phyloP scores from a whole-genome alignment of 2,329 filamentous ascomycete genomes.

The Calonectria pauciramosa region DNA sequence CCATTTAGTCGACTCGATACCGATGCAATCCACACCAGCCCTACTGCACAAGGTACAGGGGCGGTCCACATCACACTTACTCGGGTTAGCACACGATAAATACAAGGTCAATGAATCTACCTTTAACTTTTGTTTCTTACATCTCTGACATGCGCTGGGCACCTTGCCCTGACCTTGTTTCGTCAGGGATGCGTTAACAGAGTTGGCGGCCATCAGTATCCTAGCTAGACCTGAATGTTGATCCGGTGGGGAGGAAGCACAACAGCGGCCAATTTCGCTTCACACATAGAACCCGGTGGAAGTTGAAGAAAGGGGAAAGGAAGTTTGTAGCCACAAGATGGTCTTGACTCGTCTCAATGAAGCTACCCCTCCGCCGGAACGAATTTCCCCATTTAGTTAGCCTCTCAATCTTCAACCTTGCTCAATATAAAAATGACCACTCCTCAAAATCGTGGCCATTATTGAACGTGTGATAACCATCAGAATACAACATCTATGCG shows the following conservation, averaged over 20 bases:
- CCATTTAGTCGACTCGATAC: neutral
- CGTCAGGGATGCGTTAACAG: neutral
- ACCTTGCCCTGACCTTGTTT: constrained; percentile 5
- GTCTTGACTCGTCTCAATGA: neutral
- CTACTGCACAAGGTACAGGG: constrained; percentile 15
- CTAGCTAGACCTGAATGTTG: neutral
- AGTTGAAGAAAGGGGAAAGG: neutral
- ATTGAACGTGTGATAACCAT: neutral
- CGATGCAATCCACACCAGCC: neutral
- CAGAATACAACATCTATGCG: neutral
- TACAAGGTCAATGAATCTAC: neutral
- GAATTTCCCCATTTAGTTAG: neutral
- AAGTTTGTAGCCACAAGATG: neutral
- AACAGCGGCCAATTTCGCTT: neutral
- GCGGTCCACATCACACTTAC: constrained; percentile 12
- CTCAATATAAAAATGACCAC: neutral
- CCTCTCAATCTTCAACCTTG: neutral
- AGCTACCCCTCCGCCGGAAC: constrained; percentile 1
- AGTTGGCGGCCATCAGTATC: neutral
- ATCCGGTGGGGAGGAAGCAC: neutral
- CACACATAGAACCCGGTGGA: neutral
- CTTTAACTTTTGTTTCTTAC: constrained; percentile 18
- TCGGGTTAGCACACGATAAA: neutral
- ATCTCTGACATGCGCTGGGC: constrained; percentile 7
- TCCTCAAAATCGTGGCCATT: neutral